phyloP scores from a whole-genome alignment of 2,329 filamentous ascomycete genomes.

The Colletotrichum plurivorum region DNA sequence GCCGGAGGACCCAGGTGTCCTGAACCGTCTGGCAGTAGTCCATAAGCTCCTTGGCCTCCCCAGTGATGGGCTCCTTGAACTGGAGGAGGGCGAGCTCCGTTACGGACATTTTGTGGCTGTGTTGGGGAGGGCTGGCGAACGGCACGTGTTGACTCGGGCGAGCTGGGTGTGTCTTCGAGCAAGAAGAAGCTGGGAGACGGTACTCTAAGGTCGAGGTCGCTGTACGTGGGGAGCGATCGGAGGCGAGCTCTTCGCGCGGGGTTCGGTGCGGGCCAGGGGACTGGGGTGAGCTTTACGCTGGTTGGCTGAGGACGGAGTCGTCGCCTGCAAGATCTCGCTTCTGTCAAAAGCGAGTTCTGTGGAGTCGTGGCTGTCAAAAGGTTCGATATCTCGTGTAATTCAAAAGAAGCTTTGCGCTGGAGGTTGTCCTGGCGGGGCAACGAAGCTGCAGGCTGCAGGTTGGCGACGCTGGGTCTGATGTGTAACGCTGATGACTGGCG shows the following conservation, averaged over 20 bases:
- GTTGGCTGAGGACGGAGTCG: constrained; percentile 17
- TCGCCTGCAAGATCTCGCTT: neutral
- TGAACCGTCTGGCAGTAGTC: constrained; percentile 52
- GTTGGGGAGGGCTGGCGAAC: neutral
- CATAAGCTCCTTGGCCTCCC: constrained; percentile 51
- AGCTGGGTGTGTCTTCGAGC: neutral
- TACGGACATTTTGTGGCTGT: constrained; percentile 49
- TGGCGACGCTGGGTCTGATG: constrained; percentile 9
- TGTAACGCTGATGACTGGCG: constrained; percentile 28
- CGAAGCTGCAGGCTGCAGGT: constrained; percentile 29
- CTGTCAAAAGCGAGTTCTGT: no score
- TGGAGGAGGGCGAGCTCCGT: constrained; percentile 57
- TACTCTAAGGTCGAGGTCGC: constrained; percentile 13
- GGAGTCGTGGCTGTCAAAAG: neutral
- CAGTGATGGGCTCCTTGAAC: constrained; percentile 47
- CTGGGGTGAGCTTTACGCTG: constrained; percentile 22
- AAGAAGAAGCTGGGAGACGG: neutral
- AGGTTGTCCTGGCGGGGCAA: constrained; percentile 24
- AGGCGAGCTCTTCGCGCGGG: constrained; percentile 24
- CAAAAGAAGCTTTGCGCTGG: constrained; percentile 3
- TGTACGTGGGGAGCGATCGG: constrained; percentile 9
- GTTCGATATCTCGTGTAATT: neutral
- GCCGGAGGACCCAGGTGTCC: constrained; percentile 55
- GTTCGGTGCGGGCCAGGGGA: constrained; percentile 34
- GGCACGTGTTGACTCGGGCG: neutral